Percentiles rank a stretch among this genome's conserved stretches.
Conservation (phyloP, 2,329 filamentous ascomycete species). For the Phaeosphaeriaceae sp. region DNA sequence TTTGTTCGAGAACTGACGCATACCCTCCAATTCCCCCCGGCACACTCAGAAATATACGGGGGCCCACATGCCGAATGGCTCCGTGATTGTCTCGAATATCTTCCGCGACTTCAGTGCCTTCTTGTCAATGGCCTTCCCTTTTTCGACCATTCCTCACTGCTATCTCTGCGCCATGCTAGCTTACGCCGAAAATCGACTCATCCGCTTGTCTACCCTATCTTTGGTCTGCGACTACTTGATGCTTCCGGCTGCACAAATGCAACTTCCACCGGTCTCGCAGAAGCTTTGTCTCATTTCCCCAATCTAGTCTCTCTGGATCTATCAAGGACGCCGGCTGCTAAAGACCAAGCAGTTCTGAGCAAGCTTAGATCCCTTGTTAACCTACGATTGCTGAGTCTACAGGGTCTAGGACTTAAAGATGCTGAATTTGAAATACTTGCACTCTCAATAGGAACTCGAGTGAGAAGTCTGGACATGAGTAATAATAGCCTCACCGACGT, state of each 20-base stretch:
- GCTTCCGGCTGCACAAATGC: constrained; percentile 64
- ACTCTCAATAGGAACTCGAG: constrained; percentile 57
- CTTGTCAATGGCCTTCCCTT: constrained; percentile 65
- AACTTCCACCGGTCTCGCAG: constrained; percentile 61
- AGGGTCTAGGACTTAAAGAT: constrained; percentile 61
- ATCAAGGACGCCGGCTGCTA: constrained; percentile 60
- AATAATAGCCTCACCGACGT: constrained; percentile 64
- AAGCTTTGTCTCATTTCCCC: constrained; percentile 60
- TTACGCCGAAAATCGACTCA: constrained; percentile 28
- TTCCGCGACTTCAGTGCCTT: constrained; percentile 65
- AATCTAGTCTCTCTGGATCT: constrained; percentile 64
- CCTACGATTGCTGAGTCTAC: constrained; percentile 64
- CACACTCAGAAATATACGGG: constrained; percentile 66
- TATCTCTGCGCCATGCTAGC: constrained; percentile 53
- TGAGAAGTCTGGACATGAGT: constrained; percentile 63
- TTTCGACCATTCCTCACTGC: constrained; percentile 65
- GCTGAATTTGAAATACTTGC: constrained; percentile 60
- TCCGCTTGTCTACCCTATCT: constrained; percentile 41
- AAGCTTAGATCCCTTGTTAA: constrained; percentile 55
- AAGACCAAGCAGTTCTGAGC: constrained; percentile 56
- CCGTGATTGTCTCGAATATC: constrained; percentile 62
- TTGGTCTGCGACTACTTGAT: constrained; percentile 62
- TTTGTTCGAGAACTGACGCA: constrained; percentile 64
- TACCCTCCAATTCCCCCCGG: constrained; percentile 66
- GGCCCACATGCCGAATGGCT: constrained; percentile 66